phyloP scores from a whole-genome alignment of 306 rosid genomes.

The Lupinus albus region DNA sequence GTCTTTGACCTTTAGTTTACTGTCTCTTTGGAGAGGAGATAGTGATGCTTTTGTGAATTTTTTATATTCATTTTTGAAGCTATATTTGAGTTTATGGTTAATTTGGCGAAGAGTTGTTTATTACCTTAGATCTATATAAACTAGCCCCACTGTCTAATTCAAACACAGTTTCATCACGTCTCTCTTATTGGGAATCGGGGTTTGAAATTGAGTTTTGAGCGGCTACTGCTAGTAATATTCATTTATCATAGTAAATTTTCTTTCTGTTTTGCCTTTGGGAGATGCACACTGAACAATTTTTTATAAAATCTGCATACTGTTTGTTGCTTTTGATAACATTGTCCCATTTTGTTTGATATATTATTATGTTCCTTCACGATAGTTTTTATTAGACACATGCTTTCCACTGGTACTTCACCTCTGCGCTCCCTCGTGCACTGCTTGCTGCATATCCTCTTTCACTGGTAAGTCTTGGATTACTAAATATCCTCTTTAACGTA shows the following conservation, averaged over 20 bases:
- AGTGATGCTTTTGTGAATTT: not conserved
- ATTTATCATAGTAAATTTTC: conserved; percentile 11
- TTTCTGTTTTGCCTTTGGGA: conserved; percentile 20
- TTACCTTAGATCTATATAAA: too few species aligned
- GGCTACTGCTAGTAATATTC: conserved; percentile 15
- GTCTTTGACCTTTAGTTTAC: not conserved
- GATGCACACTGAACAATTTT: conserved; percentile 4
- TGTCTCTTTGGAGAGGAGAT: conserved; percentile 19
- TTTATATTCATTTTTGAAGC: not conserved
- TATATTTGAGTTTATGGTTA: conserved; percentile 1
- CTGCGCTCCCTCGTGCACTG: conserved; percentile 87
- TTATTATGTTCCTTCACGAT: conserved; percentile 53
- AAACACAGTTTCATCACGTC: too few species aligned
- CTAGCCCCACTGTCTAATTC: too few species aligned
- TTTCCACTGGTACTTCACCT: conserved; percentile 90
- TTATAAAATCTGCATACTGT: conserved; percentile 11
- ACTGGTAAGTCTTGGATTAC: conserved; percentile 54
- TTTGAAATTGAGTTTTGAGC: conserved; percentile 17
- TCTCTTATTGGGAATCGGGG: not conserved
- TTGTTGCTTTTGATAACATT: conserved; percentile 22
- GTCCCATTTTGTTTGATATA: conserved; percentile 24
- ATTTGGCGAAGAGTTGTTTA: not conserved
- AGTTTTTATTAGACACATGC: conserved; percentile 68
- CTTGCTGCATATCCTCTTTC: conserved; percentile 95
- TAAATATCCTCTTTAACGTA: conserved; percentile 22